Percentiles rank a stretch among this genome's conserved stretches.
Conservation (phyloP, 2,329 filamentous ascomycete species). For the Penicillium sp. region DNA sequence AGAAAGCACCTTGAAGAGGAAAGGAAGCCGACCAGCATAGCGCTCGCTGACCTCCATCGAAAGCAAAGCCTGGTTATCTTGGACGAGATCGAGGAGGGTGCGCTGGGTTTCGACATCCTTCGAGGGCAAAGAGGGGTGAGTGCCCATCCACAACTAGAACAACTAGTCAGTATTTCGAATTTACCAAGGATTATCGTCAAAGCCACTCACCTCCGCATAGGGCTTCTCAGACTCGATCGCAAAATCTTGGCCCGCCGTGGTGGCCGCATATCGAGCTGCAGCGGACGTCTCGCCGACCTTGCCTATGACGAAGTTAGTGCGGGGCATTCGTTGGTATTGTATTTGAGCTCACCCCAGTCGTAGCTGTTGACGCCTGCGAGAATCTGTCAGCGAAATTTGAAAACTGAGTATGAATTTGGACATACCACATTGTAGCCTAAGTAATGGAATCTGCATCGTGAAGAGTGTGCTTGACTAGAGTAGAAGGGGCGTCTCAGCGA, state of each 20-base stretch:
- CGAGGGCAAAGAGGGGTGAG: slow-evolving; percentile 92
- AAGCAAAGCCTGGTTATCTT: slow-evolving; percentile 82
- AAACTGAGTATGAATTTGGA: background rate
- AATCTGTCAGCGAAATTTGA: background rate
- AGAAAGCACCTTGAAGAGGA: slow-evolving; percentile 96
- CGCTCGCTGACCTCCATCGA: slow-evolving; percentile 69
- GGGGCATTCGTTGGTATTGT: slow-evolving; percentile 10
- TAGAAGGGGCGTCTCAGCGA: slow-evolving; percentile 11
- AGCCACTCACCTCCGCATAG: slow-evolving; percentile 74
- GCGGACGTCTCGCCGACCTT: slow-evolving; percentile 87
- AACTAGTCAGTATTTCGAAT: background rate
- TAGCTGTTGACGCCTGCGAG: slow-evolving; percentile 89
- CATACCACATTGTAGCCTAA: slow-evolving; percentile 68
- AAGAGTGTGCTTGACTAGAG: slow-evolving; percentile 10
- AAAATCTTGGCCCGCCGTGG: slow-evolving; percentile 74
- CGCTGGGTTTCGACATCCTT: slow-evolving; percentile 83
- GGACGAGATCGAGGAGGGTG: slow-evolving; percentile 80
- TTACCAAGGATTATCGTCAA: background rate
- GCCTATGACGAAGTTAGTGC: slow-evolving; percentile 50
- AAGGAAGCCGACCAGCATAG: slow-evolving; percentile 83
- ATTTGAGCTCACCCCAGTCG: slow-evolving; percentile 73
- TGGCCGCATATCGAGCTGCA: slow-evolving; percentile 84
- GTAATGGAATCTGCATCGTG: slow-evolving; percentile 73
- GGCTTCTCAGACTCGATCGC: slow-evolving; percentile 81
- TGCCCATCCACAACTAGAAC: slow-evolving; percentile 93